Evolutionary conservation across 306 rosid genomes (phyloP).

Genomic region (Sphenostylis stenocarpa): DNA sequence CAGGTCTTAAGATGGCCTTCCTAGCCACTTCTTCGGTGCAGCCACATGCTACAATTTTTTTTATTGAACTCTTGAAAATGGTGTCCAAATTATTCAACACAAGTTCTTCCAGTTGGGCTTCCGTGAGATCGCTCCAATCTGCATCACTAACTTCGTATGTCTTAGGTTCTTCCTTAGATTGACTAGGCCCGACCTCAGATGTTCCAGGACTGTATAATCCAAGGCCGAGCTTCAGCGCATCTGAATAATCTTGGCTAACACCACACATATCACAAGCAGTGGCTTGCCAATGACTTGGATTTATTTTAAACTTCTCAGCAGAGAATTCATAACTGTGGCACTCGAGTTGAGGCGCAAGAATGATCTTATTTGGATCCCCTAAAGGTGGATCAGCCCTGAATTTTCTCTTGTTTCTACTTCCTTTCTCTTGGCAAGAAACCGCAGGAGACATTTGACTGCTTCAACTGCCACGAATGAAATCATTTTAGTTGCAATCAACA

Average conservation of each 20-base stretch:
- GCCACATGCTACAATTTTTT: conserved; percentile 63
- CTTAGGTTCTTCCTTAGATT: conserved; percentile 55
- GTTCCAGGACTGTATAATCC: conserved; percentile 59
- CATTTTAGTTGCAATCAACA: conserved; percentile 61
- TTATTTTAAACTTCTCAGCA: conserved; percentile 69
- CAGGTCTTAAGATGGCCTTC: conserved; percentile 71
- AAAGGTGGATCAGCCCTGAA: conserved; percentile 78
- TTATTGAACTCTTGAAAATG: conserved; percentile 72
- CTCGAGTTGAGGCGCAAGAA: conserved; percentile 55
- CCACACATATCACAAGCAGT: conserved; percentile 61
- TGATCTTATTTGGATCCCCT: conserved; percentile 55
- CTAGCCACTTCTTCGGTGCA: conserved; percentile 68
- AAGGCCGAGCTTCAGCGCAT: conserved; percentile 76
- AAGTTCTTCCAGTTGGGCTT: conserved; percentile 80
- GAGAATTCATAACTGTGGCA: conserved; percentile 71
- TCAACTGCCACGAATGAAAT: conserved; percentile 68
- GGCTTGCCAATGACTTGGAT: conserved; percentile 46
- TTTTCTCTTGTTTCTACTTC: conserved; percentile 87
- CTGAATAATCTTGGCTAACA: conserved; percentile 52
- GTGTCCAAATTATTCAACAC: conserved; percentile 66
- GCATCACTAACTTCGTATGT: conserved; percentile 63
- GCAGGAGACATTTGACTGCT: conserved; percentile 55
- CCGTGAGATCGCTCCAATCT: conserved; percentile 80
- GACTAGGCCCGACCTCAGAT: conserved; percentile 53
- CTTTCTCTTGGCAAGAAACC: conserved; percentile 65